A percentile compares a stretch with the other conserved stretches of the same genome.
These are phyloP conservation scores for Fusarium nematophilum DNA, from an alignment of 2,329 filamentous ascomycete species.

Conservation along the genomic window DNA sequence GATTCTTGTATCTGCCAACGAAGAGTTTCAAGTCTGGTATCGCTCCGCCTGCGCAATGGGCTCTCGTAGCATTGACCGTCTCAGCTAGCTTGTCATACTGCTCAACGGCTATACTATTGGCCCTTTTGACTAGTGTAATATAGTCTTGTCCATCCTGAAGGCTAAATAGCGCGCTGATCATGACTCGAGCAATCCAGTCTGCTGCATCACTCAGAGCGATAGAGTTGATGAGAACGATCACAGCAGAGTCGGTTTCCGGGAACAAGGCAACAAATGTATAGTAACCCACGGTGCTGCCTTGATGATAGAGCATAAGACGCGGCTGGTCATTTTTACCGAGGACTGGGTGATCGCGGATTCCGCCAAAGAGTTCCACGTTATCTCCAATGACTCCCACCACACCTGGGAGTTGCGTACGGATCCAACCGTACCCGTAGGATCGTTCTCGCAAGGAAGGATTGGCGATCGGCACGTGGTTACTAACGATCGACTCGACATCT, in stretches of 20 bases:
- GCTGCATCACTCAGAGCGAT: constrained; percentile 17
- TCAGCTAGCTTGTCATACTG: not conserved
- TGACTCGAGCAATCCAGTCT: constrained; percentile 23
- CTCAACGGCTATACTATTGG: not conserved
- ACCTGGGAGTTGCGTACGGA: constrained; percentile 3
- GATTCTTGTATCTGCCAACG: not conserved
- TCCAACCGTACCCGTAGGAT: constrained; percentile 13
- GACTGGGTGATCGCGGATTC: not conserved
- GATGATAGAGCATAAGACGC: constrained; percentile 16
- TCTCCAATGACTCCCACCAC: not conserved
- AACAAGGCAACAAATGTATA: constrained; percentile 15
- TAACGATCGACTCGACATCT: not conserved
- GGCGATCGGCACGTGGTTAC: not conserved
- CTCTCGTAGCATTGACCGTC: not conserved
- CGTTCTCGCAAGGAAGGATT: constrained; percentile 8
- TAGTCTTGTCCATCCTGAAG: not conserved
- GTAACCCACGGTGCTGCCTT: constrained; percentile 4
- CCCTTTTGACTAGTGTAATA: not conserved
- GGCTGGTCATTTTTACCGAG: not conserved
- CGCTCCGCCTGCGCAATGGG: not conserved
- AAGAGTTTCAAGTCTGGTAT: not conserved
- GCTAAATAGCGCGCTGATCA: constrained; percentile 10
- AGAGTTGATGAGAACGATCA: constrained; percentile 24
- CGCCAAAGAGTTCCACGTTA: not conserved
- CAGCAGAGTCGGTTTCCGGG: constrained; percentile 17